Evolutionary conservation across 805 yeast genomes (phyloP), one percentile per base, ranked within the genome.

Genomic region (Tetrapisispora phaffii): DNA sequence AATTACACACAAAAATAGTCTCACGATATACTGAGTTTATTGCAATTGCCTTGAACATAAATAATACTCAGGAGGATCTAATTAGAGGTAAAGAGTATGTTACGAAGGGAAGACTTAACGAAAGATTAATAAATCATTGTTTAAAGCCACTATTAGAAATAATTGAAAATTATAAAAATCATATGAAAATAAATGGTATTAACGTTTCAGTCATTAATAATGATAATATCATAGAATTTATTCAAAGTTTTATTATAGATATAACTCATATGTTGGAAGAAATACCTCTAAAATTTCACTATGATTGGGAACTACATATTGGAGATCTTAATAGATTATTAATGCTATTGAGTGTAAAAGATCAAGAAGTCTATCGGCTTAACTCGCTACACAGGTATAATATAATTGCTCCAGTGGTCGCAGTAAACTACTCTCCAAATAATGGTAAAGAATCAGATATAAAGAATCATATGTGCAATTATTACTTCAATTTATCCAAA

Each of bases 61-160:
- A 82, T 29, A 80, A 78, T 57, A 78, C 88, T 9, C 53, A 51
- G 38, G 61, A 56, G 26, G 65, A 63, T 47, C 44, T 60, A 12
- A 33, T 53, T 8, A 60, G 60, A 2, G 93, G 93, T 2, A 79
- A 78, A 56, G 85, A 83, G 51, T 76, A 84, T 41, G 85, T 85
- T 7, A 81, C 80, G 50, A 74, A 82, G 35, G 83, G 84, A 60
- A 77, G 86, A 60, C 82, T 84, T 36, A 83, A 85, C 26, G 70
- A 89, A 54, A 68, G 93, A 54, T 72, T 85, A 70, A 84, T 93
- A 90, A 88, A 83, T 8, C 83, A 83, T 60, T 93, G 94, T 20
- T 78, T 85, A 15, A 88, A 83, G 15, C 85, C 88, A 21, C 82
- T 83, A 53, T 64, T 83, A 41, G 90, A 83, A 57, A 87, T 83